Evolutionary conservation across 2,329 filamentous ascomycete species (phyloP), one percentile per base, ranked within the genome.

Genomic region (Xylaria sp.): DNA sequence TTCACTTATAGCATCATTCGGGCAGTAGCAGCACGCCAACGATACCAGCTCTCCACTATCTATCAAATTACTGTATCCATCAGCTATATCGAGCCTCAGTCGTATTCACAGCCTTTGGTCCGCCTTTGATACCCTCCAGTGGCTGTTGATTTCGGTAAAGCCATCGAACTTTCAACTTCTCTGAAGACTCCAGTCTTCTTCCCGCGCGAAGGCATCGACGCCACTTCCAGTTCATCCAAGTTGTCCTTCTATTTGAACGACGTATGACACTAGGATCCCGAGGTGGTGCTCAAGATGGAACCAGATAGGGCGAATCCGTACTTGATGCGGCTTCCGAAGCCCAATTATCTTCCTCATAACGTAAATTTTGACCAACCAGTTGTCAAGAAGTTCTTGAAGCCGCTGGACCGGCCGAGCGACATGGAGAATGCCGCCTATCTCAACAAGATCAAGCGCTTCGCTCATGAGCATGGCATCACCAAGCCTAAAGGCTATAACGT

Each of bases 401-500:
- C 85, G 4, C 80, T 89, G 25, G 85, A 83, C 63, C 78, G 80
- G 43, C 82, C 85, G 28, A 82, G 80, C 71, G 85, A 87, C 72
- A 78, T 83, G 68, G 87, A 89, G 60, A 86, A 89, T 74, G 85
- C 83, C 68, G 83, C 82, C 67, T 89, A 84, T 77, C 85, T 84
- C 72, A 83, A 82, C 76, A 87, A 88, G 78, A 86, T 86, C 79
- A 87, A 86, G 77, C 84, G 83, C 62, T 80, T 83, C 25, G 87
- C 86, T 28, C 82, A 86, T 67, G 83, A 87, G 60, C 86, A 93
- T 80, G 91, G 90, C 73, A 93, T 97, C 76, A 88, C 89, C 60
- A 87, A 90, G 41, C 94, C 95, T 1, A 90, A 91, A 77, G 94
- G 94, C 73, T 94, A 97, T 81, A 94, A 87, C 36, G 95, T 99